Base-by-base conservation (phyloP, 306 rosid genomes). In the Gillenia trifoliata region DNA sequence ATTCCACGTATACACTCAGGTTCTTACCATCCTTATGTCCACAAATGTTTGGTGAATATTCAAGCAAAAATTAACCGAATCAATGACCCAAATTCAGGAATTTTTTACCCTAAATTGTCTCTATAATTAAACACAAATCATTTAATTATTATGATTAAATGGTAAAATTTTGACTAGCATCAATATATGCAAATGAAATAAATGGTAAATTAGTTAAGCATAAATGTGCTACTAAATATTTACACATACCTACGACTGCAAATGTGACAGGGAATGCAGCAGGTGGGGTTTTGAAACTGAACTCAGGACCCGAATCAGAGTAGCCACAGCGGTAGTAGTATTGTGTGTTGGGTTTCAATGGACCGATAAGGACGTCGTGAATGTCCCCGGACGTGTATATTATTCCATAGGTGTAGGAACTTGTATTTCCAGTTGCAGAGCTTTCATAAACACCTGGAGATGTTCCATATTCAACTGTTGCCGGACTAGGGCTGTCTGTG, bases 271-370 rank as follows among this genome's bases (percentile, higher is more conserved):
- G 98, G 40, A 88, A 66, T 30, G 75, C 78, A 38, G 88, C 47
- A 4, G 96, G 97, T 9, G 97, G 86, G 23, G 97, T 94, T 79
- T 81, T 87, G 73, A 91, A 78, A 45, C 28, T 79, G 85, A 87
- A 86, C 31, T 56, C 74, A 5, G 54, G 72, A 41, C 81, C 33
- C 1, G 93, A 69, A 31, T 75, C 17, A 2, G 83, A 20, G 3
- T 82, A 22, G 73, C 86, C 91, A 34, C 96, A 86, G 6, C 85
- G 93, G 74, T 94, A 92, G 79, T 87, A 85, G 69, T 92, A 92
- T 9, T 74, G 9, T 0, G 91, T 66, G 50, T 81, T 80, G 77
- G 97, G 87, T 0, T 74, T 45, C 76, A 94, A 82, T 1, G 96
- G 92, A 43, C 99, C 99, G 23, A 90, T 86, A 49, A 86, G 83